Conservation (phyloP, 371 early-diverging fungal genomes). For the Syncephalastrum sp. region DNA sequence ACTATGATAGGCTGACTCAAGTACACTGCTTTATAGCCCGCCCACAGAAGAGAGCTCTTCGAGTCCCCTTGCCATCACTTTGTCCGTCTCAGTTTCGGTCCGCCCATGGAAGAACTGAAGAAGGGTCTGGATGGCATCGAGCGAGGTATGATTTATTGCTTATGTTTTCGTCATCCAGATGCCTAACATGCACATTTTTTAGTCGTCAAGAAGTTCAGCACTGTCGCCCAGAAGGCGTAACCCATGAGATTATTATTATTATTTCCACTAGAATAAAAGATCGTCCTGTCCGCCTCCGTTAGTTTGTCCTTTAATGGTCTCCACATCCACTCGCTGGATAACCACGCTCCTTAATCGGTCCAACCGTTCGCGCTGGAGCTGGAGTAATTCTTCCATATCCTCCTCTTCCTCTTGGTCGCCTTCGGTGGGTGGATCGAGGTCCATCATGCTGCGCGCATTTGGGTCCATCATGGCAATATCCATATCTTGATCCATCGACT, state of each 20-base stretch:
- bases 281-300: conserved; percentile 34
- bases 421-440: conserved; percentile 7
- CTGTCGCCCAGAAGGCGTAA: no score
- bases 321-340: conserved; percentile 45
- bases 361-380: conserved; percentile 44
- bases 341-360: conserved; percentile 43
- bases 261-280: conserved; percentile 36
- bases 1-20: background rate
- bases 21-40: conserved; percentile 24
- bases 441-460: conserved; percentile 8
- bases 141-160: conserved; percentile 18
- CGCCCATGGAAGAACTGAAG: conserved; percentile 43
- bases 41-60: conserved; percentile 47
- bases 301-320: conserved; percentile 25
- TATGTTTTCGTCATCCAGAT: no score
- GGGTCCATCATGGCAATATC: conserved; percentile 13
- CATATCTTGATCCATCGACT: conserved; percentile 12
- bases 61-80: conserved; percentile 52
- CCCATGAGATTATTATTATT: background rate
- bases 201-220: no score
- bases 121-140: conserved; percentile 47
- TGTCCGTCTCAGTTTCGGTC: conserved; percentile 50
- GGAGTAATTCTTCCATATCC: conserved; percentile 47
- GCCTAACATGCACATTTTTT: no score
- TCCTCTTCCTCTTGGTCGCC: conserved; percentile 20